Evolutionary conservation across 495 filamentous ascomycete genomes (phyloP), one percentile per base, ranked within the genome.

Genomic region (Hyaloscypha hepaticicola): DNA sequence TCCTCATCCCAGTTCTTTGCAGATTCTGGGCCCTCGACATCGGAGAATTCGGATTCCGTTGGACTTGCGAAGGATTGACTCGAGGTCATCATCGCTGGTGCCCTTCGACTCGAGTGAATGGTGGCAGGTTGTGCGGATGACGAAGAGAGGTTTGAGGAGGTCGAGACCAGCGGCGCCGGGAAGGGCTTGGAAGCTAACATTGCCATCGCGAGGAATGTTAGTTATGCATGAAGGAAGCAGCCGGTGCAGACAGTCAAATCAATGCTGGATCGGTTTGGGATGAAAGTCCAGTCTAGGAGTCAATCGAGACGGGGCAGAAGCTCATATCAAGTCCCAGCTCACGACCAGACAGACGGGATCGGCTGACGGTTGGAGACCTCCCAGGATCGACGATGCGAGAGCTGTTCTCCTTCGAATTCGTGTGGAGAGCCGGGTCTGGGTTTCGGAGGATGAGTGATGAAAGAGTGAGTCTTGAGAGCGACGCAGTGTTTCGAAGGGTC

Each of bases 21-120:
- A n/a, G 78, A 77, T 58, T 82, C 80, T 51, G 78, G 78, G n/a
- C 77, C 73, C 24, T 81, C 78, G 51, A 64, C 67, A 65, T 96
- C 93, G n/a, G 92, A 95, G 74, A 97, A 97, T 69, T 97, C 94
- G 21, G 92, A 96, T 72, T 96, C 92, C 25, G 95, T 97, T 33
- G 95, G 94, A 74, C 91, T 96, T 22, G 87, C 80, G 66, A 91
- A 96, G 49, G 84, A 79, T 60, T 88, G 87, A 71, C 85, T 85
- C 51, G 88, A 79, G 12, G 77, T 71, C 66, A 82, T 79, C 55
- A 85, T 77, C 31, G 82, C 79, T 24, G 84, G 80, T 2, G 81
- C 77, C 66, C 88, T 82, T 66, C 82, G 78, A 63, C 72, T 72
- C 67, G 72, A 82, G 69, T 77, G 83, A 79, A 80, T 83, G 81